Evolutionary conservation across 2,329 filamentous ascomycete genomes (phyloP).

Genomic region (Talaromyces atroroseus): DNA sequence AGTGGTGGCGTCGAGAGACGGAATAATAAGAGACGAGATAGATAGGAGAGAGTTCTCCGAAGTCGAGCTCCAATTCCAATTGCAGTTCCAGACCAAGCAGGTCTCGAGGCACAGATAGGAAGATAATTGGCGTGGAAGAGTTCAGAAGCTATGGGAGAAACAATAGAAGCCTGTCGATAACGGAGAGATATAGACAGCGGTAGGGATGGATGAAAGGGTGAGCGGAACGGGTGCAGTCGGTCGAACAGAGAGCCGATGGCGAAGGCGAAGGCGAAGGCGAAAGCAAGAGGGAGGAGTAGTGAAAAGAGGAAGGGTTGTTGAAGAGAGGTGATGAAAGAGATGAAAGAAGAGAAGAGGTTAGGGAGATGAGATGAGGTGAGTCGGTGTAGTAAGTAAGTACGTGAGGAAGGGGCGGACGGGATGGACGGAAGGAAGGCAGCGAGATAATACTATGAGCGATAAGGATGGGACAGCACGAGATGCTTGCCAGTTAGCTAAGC

Average conservation of each 20-base stretch:
- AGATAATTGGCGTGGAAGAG: conserved; percentile 3
- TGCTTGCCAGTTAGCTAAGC: neutral
- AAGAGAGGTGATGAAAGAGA: conserved; percentile 16
- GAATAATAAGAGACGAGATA: neutral
- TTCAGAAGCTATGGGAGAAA: neutral
- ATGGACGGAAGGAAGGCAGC: conserved; percentile 17
- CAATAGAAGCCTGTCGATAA: conserved; percentile 1
- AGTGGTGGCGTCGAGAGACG: neutral
- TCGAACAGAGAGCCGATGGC: conserved; percentile 3
- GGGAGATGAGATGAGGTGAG: conserved; percentile 16
- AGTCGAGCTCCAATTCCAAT: neutral
- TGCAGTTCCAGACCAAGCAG: neutral
- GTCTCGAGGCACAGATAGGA: neutral
- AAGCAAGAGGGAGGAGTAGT: conserved; percentile 13
- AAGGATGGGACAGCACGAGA: conserved; percentile 15
- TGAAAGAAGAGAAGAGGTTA: conserved; percentile 16
- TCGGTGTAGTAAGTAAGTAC: conserved; percentile 12
- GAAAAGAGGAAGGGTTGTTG: conserved; percentile 13
- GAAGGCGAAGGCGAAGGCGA: conserved; percentile 9
- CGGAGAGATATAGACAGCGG: neutral
- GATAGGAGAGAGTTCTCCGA: conserved; percentile 2
- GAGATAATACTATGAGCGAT: conserved; percentile 3
- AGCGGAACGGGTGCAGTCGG: neutral
- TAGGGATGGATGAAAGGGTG: conserved; percentile 1
- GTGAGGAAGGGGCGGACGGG: conserved; percentile 14